phyloP scores from a whole-genome alignment of 495 filamentous ascomycete species.

The Pyrenula aspistea region DNA sequence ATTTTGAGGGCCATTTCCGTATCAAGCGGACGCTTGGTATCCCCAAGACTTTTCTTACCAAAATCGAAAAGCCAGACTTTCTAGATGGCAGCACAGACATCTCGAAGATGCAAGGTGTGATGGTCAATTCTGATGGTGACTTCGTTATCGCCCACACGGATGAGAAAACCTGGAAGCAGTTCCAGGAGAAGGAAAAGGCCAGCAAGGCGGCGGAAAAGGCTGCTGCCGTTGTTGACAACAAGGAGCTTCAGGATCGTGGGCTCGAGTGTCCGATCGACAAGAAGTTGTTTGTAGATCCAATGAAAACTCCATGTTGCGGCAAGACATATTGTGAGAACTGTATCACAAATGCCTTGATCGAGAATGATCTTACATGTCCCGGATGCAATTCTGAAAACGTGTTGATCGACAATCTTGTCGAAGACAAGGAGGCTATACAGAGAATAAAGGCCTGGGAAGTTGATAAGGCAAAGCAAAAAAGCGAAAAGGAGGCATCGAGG shows the following conservation, averaged over 20 bases:
- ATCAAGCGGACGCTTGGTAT: conserved; percentile 96
- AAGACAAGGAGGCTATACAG: conserved; percentile 61
- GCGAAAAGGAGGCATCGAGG: conserved; percentile 52
- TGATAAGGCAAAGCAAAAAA: conserved; percentile 48
- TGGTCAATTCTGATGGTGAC: conserved; percentile 95
- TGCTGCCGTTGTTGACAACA: conserved; percentile 55
- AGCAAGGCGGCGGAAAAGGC: conserved; percentile 67
- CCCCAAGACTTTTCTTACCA: conserved; percentile 82
- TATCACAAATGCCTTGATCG: conserved; percentile 93
- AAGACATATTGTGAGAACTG: conserved; percentile 98
- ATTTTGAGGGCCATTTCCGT: conserved; percentile 78
- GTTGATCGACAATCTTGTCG: conserved; percentile 77
- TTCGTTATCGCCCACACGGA: conserved; percentile 92
- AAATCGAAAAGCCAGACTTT: conserved; percentile 77
- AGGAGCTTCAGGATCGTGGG: conserved; percentile 72
- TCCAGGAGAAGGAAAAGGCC: conserved; percentile 81
- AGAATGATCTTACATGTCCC: conserved; percentile 93
- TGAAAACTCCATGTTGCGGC: conserved; percentile 94
- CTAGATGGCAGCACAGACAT: conserved; percentile 66
- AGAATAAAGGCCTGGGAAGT: conserved; percentile 73
- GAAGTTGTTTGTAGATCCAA: conserved; percentile 90
- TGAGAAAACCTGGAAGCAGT: conserved; percentile 89
- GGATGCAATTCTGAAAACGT: conserved; percentile 82
- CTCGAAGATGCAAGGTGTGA: conserved; percentile 71
- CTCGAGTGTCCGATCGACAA: conserved; percentile 92